Evolutionary conservation across 148 eudicot genomes (phyloP).

Genomic region (Rheum nobile): DNA sequence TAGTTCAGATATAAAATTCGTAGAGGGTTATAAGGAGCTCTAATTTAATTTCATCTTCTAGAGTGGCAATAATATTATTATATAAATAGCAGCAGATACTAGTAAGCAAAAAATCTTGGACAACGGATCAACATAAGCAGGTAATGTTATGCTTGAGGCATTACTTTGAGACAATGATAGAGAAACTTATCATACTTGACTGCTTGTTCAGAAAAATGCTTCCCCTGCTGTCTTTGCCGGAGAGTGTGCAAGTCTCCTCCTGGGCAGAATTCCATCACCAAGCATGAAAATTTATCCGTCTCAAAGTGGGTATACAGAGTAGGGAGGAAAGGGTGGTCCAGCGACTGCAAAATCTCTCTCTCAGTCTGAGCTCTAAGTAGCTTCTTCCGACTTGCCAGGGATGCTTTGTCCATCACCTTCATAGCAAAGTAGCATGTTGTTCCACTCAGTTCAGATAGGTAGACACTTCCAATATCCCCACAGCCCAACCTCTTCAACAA

Average conservation of each 20-base stretch:
- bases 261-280: conserved; percentile 77
- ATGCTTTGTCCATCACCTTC: conserved; percentile 71
- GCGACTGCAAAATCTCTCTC: conserved; percentile 48
- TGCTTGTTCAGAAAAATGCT: conserved; percentile 57
- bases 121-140: not conserved
- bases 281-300: conserved; percentile 67
- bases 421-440: conserved; percentile 57
- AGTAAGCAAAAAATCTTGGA: not conserved
- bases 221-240: conserved; percentile 66
- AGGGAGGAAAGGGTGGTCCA: conserved; percentile 68
- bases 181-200: conserved; percentile 36
- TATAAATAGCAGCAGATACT: not conserved
- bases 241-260: conserved; percentile 69
- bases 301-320: conserved; percentile 52
- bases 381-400: conserved; percentile 56
- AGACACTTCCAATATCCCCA: conserved; percentile 76
- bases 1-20: not conserved
- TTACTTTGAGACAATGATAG: not conserved
- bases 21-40: not conserved
- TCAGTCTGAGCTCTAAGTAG: conserved; percentile 65
- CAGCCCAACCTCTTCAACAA: conserved; percentile 55
- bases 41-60: not conserved
- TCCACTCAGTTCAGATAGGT: conserved; percentile 55
- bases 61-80: not conserved
- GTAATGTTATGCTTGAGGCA: not conserved